Base-by-base conservation (phyloP, 805 yeast species). In the Komagataella ulmi region DNA sequence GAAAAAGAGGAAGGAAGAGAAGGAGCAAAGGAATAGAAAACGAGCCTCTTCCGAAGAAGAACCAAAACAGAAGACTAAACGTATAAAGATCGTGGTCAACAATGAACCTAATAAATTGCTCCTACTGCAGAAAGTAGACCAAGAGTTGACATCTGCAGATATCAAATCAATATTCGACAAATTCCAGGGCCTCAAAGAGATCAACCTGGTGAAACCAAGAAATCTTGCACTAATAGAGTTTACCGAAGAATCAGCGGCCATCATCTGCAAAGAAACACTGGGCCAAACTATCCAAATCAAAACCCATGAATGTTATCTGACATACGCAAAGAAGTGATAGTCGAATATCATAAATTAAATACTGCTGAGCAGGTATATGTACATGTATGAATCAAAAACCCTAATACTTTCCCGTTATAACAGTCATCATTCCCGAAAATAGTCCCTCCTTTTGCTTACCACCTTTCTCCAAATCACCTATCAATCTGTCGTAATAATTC, bases 181-280 rank as follows among this genome's bases (percentile, higher is more conserved):
- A 3, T 75, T 60, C 54, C 66, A 71, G 1, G 96, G 96, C 0
- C 83, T 84, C 55, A 65, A 77, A 10, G 86, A 83, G 56, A 69
- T 83, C 1, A 77, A 95, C 51, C 66, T 80, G 44, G 88, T 91
- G 24, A 72, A 75, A 2, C 77, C 81, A 5, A 74, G 88, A 47
- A 77, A 77, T 44, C 76, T 91, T 48, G 95, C 93, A 8, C 85
- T 91, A 64, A 75, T 91, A 3, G 97, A 91, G 58, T 91, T 83
- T 62, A 79, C 75, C 21, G 67, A 70, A 4, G 83, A 79, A 19
- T 59, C 64, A 1, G 65, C 70, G 45, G 83, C 96, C 2, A 24
- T 54, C 2, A 51, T 53, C 6, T 63, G 68, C 49, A 47, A 61
- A 17, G 53, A 56, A 3, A 50, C 47, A 14, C 52, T 64, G n/a